phyloP scores from a whole-genome alignment of 2,329 filamentous ascomycete species.

The Diplodia scrobiculata region DNA sequence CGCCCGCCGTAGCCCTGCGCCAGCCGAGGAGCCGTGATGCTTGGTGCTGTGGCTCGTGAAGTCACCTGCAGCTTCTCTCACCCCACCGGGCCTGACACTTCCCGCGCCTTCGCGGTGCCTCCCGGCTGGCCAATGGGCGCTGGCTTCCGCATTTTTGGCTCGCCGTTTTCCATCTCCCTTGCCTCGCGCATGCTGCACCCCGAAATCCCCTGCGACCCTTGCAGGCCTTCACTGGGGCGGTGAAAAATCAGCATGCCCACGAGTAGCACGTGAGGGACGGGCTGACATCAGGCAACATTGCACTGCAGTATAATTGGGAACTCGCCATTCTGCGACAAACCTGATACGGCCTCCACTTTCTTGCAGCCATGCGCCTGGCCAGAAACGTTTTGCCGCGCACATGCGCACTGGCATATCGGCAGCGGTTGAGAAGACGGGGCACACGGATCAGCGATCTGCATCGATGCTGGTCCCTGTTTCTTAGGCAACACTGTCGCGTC shows the following conservation, averaged over 20 bases:
- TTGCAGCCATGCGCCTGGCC: background rate
- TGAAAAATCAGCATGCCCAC: background rate
- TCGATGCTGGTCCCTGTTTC: conserved; percentile 10
- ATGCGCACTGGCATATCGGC: background rate
- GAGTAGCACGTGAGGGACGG: background rate
- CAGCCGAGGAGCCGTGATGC: conserved; percentile 23
- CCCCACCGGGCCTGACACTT: conserved; percentile 1
- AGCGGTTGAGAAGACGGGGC: background rate
- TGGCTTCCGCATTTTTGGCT: background rate
- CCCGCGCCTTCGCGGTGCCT: background rate
- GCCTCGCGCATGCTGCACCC: background rate
- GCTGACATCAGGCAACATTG: background rate
- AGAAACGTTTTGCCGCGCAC: conserved; percentile 1
- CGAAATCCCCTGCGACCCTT: background rate
- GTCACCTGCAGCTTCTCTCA: conserved; percentile 10
- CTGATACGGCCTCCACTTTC: background rate
- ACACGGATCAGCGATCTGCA: conserved; percentile 12
- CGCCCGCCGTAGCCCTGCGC: conserved; percentile 17
- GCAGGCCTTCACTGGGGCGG: background rate
- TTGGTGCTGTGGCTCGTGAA: conserved; percentile 21
- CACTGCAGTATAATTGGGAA: conserved; percentile 2
- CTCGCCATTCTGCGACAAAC: conserved; percentile 1
- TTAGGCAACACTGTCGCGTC: background rate
- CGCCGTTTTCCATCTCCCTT: background rate
- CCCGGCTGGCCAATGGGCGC: background rate